Base-by-base conservation (phyloP, 2,329 filamentous ascomycete species). In the Aspergillus eucalypticola region DNA sequence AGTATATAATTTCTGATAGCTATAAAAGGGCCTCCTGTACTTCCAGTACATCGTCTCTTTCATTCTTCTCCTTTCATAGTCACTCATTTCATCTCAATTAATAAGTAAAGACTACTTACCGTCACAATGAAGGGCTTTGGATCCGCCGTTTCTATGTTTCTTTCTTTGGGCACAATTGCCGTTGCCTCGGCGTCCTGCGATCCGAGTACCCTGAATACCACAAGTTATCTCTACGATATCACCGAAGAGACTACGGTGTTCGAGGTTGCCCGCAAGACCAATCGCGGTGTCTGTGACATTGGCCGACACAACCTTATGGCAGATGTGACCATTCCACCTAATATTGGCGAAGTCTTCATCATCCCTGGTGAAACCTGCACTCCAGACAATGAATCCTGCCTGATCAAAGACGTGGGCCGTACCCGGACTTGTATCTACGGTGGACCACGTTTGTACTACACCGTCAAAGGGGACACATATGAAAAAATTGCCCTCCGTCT, bases 371-470 rank as follows among this genome's bases (percentile, higher is more conserved):
- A 66, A 41, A 51, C 46, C 25, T 66, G 62, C 58, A 21, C 52
- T 5, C 64, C 62, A 5, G 64, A 67, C 41, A 60, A 60, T 25
- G 23, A 46, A 1, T 54, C 57, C 13, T 67, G 65, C 25, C 23
- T 67, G 6, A 35, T 67, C 6, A 41, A 55, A 2, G 49, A 54
- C 4, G 51, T 38, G 7, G 53, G 46, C 39, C 38, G 48, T 5
- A 64, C 53, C 3, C 54, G 60, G 17, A 48, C 56, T 21, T 67
- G 66, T 15, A 51, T 67, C 32, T 39, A 56, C n/a, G 64, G 64
- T 21, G 66, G 66, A 1, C 66, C 66, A 0, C 60, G 60, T 8
- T 42, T 62, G 1, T 67, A 67, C 56, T 65, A 65, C 49, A 65
- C 65, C 5, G 46, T 67, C 29, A 58, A 55, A 25, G 65, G 64